Base-by-base conservation (phyloP, 2,329 filamentous ascomycete genomes). In the Blastomyces percursus region DNA sequence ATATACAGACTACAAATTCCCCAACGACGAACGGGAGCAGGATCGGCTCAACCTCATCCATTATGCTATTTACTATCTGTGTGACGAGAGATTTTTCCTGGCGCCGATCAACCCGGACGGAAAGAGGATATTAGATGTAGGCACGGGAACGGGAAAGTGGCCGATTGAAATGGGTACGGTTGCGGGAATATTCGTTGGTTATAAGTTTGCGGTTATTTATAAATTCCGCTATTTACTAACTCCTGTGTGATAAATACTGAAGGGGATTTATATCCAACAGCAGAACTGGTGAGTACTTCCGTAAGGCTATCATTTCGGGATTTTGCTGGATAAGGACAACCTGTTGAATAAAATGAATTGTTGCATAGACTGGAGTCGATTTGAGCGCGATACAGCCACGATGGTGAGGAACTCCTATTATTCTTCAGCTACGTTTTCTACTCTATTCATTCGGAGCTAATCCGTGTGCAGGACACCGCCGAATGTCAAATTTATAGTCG, bases 401-500 rank as follows among this genome's bases (percentile, higher is more conserved):
- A 19, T 50, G 57, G 61, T 62, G 46, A 16, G 61, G 19, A 16
- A 4, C 9, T 2, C n/a, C 24, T 35, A 35, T 3, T 50, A 3
- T 14, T 50, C 14, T 50, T 50, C n/a, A 16, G 12, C 12, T 11
- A 6, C 0, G 1, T 21, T 5, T 12, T 24, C 48, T 50, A 8
- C 12, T 24, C 11, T 16, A 46, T 24, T 50, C 11, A 21, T 24
- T 11, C 21, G 6, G 21, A 38, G n/a, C 51, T 57, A 55, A 55
- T 14, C 19, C 59, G 16, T 59, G 50, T 2, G 12, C 19, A 78
- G 79, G 67, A 77, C 86, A 16, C 84, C 83, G n/a, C 79, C 81
- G 11, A 86, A 86, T 67, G 77, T 83, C 21, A 78, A 76, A 9
- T 86, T 86, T 72, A 76, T 85, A 63, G 79, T 87, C 14, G 84